These are phyloP conservation scores for Populus nigra DNA, from an alignment of 345 rosid species.

Conservation along the genomic window DNA sequence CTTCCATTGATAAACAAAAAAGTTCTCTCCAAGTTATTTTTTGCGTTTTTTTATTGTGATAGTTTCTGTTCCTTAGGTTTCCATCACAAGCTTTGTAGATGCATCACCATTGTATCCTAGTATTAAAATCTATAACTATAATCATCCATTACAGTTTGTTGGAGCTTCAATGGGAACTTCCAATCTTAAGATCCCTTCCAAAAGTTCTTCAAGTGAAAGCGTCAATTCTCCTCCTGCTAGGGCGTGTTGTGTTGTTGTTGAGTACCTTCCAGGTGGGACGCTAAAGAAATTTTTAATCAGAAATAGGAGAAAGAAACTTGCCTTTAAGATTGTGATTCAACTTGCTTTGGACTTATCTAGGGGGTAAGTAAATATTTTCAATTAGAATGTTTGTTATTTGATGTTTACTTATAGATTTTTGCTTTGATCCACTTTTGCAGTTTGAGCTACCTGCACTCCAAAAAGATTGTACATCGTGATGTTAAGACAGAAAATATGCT, in stretches of 20 bases:
- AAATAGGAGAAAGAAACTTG: conserved; percentile 39
- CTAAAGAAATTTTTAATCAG: conserved; percentile 34
- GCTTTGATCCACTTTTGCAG: conserved; percentile 19
- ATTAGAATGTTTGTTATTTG: neutral
- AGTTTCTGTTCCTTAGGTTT: neutral
- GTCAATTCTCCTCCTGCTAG: conserved; percentile 23
- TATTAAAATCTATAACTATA: conserved; percentile 2
- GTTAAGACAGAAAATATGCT: conserved; percentile 36
- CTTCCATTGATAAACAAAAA: neutral
- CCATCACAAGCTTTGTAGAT: neutral
- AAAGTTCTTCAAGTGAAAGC: conserved; percentile 10
- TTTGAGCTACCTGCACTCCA: conserved; percentile 34
- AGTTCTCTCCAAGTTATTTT: neutral
- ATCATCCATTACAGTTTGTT: conserved; percentile 22
- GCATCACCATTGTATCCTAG: neutral
- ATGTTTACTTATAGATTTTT: neutral
- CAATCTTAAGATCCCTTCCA: conserved; percentile 27
- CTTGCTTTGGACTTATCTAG: conserved; percentile 39
- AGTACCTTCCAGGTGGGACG: conserved; percentile 37
- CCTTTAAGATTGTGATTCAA: conserved; percentile 35
- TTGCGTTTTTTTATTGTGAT: neutral
- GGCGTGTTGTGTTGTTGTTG: conserved; percentile 37
- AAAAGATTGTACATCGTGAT: conserved; percentile 39
- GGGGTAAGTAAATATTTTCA: conserved; percentile 28
- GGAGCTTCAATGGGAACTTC: conserved; percentile 43